Evolutionary conservation across 345 rosid genomes (phyloP).

Genomic region (Ceriops tagal): DNA sequence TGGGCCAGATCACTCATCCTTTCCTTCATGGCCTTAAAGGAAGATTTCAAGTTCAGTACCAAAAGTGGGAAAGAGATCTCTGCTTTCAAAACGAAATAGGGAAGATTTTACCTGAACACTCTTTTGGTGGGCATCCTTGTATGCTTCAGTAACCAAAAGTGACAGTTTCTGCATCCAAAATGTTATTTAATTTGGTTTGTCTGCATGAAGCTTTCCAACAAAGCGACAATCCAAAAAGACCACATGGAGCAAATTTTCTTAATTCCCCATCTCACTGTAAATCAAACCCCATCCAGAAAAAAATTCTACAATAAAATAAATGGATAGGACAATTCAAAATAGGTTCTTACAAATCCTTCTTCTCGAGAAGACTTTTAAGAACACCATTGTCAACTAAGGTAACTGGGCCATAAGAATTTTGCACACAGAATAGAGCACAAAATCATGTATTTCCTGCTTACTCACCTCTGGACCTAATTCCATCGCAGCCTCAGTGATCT

Average conservation of each 20-base stretch:
- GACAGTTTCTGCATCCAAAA: conserved; percentile 64
- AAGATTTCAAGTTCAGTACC: conserved; percentile 8
- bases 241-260: no score
- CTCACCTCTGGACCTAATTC: conserved; percentile 84
- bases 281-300: no score
- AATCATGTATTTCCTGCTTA: not conserved
- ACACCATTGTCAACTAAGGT: no score
- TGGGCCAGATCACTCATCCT: conserved; percentile 89
- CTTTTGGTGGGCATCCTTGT: conserved; percentile 90
- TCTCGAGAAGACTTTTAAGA: no score
- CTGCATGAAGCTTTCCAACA: not conserved
- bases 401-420: no score
- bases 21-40: conserved; percentile 77
- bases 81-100: not conserved
- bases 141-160: conserved; percentile 71
- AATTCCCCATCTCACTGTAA: no score
- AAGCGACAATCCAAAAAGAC: no score
- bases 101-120: conserved; percentile 58
- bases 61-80: not conserved
- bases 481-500: conserved; percentile 96
- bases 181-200: not conserved
- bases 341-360: no score
- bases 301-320: no score
- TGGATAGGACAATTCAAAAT: no score
- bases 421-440: not conserved